Base-by-base conservation (phyloP, 345 rosid genomes). In the Citrus australasica region DNA sequence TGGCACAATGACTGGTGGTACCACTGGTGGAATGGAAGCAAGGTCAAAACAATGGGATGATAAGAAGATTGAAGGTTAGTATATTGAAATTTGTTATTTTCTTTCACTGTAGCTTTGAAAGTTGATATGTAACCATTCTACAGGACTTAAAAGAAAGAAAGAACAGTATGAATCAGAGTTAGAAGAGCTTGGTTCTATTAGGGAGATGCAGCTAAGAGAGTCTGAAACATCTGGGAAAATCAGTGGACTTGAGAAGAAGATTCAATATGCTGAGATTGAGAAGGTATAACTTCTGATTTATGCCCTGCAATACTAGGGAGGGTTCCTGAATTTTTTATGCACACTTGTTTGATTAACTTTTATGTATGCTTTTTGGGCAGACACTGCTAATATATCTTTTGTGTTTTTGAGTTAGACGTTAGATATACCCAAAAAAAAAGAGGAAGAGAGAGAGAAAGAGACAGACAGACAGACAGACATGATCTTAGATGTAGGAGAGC, bases 1-100 rank as follows among this genome's bases (percentile, higher is more conserved):
- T 79, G 99, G 99, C 75, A 96, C 98, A 81, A 96, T 96, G 99
- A 96, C 98, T 84, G 99, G 99, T 84, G 99, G 99, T 80, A 94
- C 98, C 71, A 94, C 90, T 83, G 97, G 99, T 78, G 98, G 98
- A 81, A 94, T 96, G 97, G 99, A 96, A 88, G 98, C 98, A 6
- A 92, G 92, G 83, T 96, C 98, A 63, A 96, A 89, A 71, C 89
- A 96, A 80, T 94, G 99, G 98, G 98, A 96, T 89, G 98, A 96
- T 84, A 92, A 95, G 77, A 89, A 92, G 80, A 87, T 96, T 74
- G 98, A 96, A 87, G 98, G 98, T 91, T 79, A 70, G 82, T 83
- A 46, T 79, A 73, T 51, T 42, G 32, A 55, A 67, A 6, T 16
- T 46, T 16, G 61, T 67, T 25, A n/a, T 21, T 27, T 65, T 76